phyloP scores from a whole-genome alignment of 495 filamentous ascomycete species.

The Chaetomium tenue region DNA sequence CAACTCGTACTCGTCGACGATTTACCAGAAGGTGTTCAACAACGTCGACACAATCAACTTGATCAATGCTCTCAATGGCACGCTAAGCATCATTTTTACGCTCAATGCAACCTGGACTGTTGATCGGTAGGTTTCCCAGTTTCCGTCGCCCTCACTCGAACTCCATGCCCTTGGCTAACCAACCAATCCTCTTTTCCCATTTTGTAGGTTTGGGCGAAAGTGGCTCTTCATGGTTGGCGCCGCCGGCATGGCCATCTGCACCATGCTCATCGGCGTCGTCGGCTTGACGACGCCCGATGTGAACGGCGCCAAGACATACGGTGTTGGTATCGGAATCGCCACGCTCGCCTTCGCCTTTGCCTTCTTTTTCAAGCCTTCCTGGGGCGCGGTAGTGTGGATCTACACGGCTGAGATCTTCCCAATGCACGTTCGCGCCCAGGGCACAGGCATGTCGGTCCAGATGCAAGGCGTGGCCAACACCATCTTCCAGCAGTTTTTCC shows the following conservation, averaged over 20 bases:
- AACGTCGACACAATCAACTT: constrained; percentile 9
- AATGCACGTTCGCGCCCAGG: not conserved
- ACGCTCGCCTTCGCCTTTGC: constrained; percentile 1
- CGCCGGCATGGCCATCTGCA: constrained; percentile 3
- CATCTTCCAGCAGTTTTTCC: constrained; percentile 11
- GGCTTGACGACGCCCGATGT: constrained; percentile 2
- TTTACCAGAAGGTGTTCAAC: not conserved
- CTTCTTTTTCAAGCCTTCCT: constrained; percentile 11
- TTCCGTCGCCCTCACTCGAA: too few relatives aligned
- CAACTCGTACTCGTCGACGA: constrained; percentile 6
- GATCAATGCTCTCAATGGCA: constrained; percentile 9
- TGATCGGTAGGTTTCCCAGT: not conserved
- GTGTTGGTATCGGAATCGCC: constrained; percentile 2
- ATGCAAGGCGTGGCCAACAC: constrained; percentile 9
- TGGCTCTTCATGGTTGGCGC: not conserved
- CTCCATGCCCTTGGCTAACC: too few relatives aligned
- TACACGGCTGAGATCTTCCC: not conserved
- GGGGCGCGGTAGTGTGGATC: not conserved
- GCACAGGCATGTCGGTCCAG: not conserved
- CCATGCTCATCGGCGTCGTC: constrained; percentile 1
- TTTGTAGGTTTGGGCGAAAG: not conserved
- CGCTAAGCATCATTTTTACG: not conserved
- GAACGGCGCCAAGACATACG: not conserved
- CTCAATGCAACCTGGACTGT: constrained; percentile 9
- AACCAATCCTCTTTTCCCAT: too few relatives aligned